Evolutionary conservation across 2,329 filamentous ascomycete genomes (phyloP).

Genomic region (Penicillium carneum): DNA sequence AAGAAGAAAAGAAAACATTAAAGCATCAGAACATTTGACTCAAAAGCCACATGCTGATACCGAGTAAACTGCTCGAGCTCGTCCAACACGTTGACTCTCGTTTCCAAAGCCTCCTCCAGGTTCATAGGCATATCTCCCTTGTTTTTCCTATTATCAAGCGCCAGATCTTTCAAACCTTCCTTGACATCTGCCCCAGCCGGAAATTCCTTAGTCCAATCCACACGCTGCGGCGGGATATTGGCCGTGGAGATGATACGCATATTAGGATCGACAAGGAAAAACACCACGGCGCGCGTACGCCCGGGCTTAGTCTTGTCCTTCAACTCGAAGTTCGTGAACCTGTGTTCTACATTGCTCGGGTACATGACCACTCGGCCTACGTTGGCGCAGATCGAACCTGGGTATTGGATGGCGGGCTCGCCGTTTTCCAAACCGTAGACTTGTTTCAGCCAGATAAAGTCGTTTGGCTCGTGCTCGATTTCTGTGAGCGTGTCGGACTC

Average conservation of each 20-base stretch:
- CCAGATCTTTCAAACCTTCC: slow-evolving; percentile 28
- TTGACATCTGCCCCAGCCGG: slow-evolving; percentile 38
- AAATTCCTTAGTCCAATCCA: slow-evolving; percentile 51
- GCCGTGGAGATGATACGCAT: slow-evolving; percentile 61
- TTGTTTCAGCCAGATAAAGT: slow-evolving; percentile 43
- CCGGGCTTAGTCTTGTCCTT: slow-evolving; percentile 61
- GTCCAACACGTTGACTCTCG: slow-evolving; percentile 38
- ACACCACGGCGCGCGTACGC: slow-evolving; percentile 61
- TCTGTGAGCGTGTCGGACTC: slow-evolving; percentile 41
- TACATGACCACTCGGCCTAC: slow-evolving; percentile 37
- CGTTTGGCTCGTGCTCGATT: slow-evolving; percentile 41
- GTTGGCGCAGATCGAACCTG: slow-evolving; percentile 31
- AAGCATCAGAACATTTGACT: slow-evolving; percentile 38
- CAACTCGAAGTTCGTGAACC: slow-evolving; percentile 59
- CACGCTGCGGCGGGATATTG: slow-evolving; percentile 62
- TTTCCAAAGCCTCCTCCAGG: slow-evolving; percentile 49
- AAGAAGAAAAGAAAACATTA: slow-evolving; percentile 14
- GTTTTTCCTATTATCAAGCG: slow-evolving; percentile 32
- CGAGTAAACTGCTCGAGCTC: slow-evolving; percentile 37
- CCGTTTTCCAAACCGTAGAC: slow-evolving; percentile 40
- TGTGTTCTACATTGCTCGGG: slow-evolving; percentile 58
- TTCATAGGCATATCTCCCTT: slow-evolving; percentile 43
- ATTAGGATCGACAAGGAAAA: slow-evolving; percentile 67
- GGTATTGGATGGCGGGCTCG: slow-evolving; percentile 36
- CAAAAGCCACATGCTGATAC: slow-evolving; percentile 43